Evolutionary conservation across 2,329 filamentous ascomycete species (phyloP).

Genomic region (Clonostachys byssicola): DNA sequence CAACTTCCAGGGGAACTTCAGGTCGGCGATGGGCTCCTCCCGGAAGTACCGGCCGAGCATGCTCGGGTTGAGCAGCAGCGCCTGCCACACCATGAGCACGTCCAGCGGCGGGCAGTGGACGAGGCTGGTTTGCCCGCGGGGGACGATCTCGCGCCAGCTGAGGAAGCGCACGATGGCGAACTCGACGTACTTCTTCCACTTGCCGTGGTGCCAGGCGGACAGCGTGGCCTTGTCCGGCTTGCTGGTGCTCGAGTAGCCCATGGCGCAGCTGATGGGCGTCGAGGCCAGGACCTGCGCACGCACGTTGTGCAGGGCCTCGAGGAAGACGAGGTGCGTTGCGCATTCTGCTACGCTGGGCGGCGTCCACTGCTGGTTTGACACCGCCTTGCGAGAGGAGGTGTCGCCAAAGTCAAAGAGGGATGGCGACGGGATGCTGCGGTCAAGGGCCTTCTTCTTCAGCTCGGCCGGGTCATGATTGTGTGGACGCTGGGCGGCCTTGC

Average conservation of each 20-base stretch:
- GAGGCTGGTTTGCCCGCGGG: no score
- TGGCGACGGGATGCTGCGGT: no score
- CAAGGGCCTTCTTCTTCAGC: no score
- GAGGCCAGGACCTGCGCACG: conserved; percentile 20
- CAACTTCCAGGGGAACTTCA: not conserved
- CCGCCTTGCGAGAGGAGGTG: no score
- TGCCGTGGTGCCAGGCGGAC: not conserved
- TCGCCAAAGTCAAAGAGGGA: no score
- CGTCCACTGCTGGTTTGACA: no score
- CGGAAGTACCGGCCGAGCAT: conserved; percentile 9
- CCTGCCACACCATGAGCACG: conserved; percentile 30
- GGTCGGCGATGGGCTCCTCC: not conserved
- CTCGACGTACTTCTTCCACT: conserved; percentile 15
- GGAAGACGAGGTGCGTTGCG: conserved; percentile 55
- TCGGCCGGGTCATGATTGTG: no score
- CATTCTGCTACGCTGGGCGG: conserved; percentile 23
- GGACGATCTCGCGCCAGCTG: conserved; percentile 6
- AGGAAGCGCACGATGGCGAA: conserved; percentile 18
- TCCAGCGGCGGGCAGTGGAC: conserved; percentile 9
- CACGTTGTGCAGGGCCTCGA: conserved; percentile 52
- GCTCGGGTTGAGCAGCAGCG: conserved; percentile 23
- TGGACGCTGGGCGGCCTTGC: no score
- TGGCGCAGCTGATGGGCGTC: conserved; percentile 7
- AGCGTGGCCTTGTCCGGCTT: not conserved
- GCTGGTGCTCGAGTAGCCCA: conserved; percentile 9